Percentiles rank a stretch among this genome's conserved stretches.
Evolutionary conservation across 129 eudicot genomes (phyloP).

Genomic region (Arctium minus): DNA sequence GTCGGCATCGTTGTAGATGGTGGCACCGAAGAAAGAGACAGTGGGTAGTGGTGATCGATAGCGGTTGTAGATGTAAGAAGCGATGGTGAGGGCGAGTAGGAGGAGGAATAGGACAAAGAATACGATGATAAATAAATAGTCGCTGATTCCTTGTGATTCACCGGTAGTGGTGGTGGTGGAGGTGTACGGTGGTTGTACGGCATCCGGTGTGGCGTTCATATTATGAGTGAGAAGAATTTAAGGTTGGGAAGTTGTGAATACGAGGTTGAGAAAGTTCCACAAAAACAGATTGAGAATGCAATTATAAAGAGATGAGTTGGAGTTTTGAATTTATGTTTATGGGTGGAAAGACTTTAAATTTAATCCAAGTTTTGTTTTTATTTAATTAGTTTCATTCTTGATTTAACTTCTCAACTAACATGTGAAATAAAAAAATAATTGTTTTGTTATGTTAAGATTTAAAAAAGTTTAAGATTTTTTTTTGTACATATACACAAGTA

Average conservation of each 20-base stretch:
- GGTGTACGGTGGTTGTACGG: background rate
- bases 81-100: conserved; percentile 10
- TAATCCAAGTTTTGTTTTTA: background rate
- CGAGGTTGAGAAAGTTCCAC: background rate
- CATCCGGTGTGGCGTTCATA: background rate
- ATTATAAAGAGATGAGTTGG: background rate
- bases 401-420: background rate
- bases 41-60: background rate
- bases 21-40: background rate
- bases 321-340: background rate
- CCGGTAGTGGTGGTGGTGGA: background rate
- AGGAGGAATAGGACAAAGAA: background rate
- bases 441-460: background rate
- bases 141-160: background rate
- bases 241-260: background rate
- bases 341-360: background rate
- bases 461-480: background rate
- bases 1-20: background rate
- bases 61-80: conserved; percentile 21
- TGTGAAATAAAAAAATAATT: background rate
- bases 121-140: background rate
- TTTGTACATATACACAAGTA: too few relatives aligned
- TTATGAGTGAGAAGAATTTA: background rate
- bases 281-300: background rate
- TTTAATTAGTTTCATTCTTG: background rate